phyloP scores from a whole-genome alignment of 148 eudicot genomes.

The Oxyria digyna region DNA sequence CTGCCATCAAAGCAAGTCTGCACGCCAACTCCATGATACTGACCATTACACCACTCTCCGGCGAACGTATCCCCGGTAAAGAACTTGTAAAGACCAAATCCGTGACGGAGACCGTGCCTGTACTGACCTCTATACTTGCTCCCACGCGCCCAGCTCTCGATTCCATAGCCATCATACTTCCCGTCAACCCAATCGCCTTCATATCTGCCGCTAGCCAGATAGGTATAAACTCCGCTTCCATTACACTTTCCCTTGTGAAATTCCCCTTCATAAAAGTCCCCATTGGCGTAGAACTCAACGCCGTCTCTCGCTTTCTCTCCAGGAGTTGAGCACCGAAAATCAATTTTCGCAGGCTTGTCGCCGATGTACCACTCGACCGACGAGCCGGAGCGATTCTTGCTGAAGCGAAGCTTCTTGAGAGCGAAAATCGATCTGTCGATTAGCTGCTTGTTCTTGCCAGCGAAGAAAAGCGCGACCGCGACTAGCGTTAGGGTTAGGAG shows the following conservation, averaged over 20 bases:
- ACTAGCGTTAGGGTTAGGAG: conserved; percentile 40
- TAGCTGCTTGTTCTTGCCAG: conserved; percentile 28
- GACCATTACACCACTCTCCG: conserved; percentile 83
- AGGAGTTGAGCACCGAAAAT: background rate
- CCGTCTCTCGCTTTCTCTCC: conserved; percentile 25
- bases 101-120: conserved; percentile 60
- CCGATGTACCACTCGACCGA: too few relatives aligned
- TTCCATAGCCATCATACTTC: conserved; percentile 73
- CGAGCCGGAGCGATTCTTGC: conserved; percentile 12
- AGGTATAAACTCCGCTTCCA: conserved; percentile 77
- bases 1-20: conserved; percentile 89
- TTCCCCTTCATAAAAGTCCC: conserved; percentile 83
- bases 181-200: conserved; percentile 98
- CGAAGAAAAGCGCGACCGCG: conserved; percentile 45
- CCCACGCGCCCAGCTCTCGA: conserved; percentile 85
- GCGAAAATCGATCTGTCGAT: conserved; percentile 16
- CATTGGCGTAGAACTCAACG: conserved; percentile 67
- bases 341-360: background rate
- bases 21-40: conserved; percentile 66
- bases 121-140: conserved; percentile 76
- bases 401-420: conserved; percentile 13
- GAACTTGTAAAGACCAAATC: conserved; percentile 68
- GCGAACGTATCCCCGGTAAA: conserved; percentile 65
- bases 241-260: conserved; percentile 64
- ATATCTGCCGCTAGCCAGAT: conserved; percentile 59